Conservation (phyloP, 768 basidiomycete species). For the Lactifluus echinatus region DNA sequence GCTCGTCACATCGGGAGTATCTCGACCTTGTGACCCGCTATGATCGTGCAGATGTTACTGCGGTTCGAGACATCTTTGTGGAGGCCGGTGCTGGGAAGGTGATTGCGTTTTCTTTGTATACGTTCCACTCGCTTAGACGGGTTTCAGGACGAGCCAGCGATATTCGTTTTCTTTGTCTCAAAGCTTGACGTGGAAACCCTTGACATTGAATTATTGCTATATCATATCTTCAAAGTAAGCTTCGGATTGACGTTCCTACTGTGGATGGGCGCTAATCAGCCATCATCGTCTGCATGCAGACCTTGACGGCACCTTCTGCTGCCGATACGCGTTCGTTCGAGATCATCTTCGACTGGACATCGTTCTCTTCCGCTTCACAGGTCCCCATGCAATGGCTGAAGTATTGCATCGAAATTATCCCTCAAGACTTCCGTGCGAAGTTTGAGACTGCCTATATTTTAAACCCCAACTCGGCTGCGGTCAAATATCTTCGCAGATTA, state of each 20-base stretch:
- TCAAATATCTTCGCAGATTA: constrained; percentile 66
- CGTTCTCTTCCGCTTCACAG: constrained; percentile 65
- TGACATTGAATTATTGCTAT: constrained; percentile 71
- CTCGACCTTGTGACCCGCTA: constrained; percentile 59
- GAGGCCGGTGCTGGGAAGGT: constrained; percentile 43
- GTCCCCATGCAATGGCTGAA: constrained; percentile 77
- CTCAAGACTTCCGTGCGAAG: constrained; percentile 56
- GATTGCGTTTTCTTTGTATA: constrained; percentile 13
- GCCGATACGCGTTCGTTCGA: constrained; percentile 48
- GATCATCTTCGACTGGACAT: constrained; percentile 75
- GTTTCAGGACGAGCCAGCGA: constrained; percentile 33
- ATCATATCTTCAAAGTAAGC: constrained; percentile 65
- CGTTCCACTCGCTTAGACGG: not conserved
- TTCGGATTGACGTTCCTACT: not conserved
- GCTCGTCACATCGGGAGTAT: constrained; percentile 53
- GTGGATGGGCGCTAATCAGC: not conserved
- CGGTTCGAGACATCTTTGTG: constrained; percentile 60
- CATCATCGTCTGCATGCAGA: constrained; percentile 29
- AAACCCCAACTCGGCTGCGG: constrained; percentile 62
- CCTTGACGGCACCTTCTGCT: constrained; percentile 41
- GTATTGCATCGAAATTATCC: constrained; percentile 66
- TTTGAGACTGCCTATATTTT: constrained; percentile 57
- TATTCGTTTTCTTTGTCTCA: constrained; percentile 58
- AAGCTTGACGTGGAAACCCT: constrained; percentile 71
- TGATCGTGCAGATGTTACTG: constrained; percentile 47